Evolutionary conservation across 371 early-diverging fungal genomes (phyloP), one percentile per base, ranked within the genome.

Genomic region (Saksenaea oblongispora): DNA sequence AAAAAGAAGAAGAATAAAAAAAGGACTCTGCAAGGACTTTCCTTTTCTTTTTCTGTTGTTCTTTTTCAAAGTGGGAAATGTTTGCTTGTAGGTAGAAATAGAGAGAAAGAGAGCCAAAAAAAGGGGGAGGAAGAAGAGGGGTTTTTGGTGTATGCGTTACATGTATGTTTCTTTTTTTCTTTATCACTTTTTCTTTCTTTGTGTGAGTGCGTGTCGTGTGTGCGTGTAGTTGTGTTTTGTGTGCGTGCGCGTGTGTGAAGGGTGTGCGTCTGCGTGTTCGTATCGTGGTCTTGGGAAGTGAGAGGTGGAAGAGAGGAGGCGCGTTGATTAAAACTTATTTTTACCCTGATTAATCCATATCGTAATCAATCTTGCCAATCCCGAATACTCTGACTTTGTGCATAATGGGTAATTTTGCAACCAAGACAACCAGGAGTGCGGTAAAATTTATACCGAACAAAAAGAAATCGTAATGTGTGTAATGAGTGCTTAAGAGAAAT

Each of bases 361-460:
- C 70, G 37, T 70, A 62, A 54, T 65, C 66, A 28, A 70, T 53
- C 47, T 70, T 70, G 63, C 57, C 57, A 76, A 96, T 94, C 55
- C 97, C 97, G 88, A 98, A 96, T 44, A 98, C 83, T 58, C 98
- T 90, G 61, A 96, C 96, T 60, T 89, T 87, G 79, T 98, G 96
- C 92, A 98, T 95, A 14, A 87, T 74, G 3, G 98, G 98, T 51
- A 98, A 81, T 77, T 97, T 98, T 41, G 95, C 95, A 34, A 97
- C 88, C 63, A 96, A 74, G 10, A 94, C 91, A 26, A 95, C 84
- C 51, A 93, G 58, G 15, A 95, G 83, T 1, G 91, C 88, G 18
- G 87, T 78, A 54, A 97, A 85, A 74, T 94, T 98, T 76, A 97
- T 84, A 62, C 78, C 85, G 73, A 98, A 97, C 14, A 91, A 91